Conservation (phyloP, 495 filamentous ascomycete species). For the Arthonia radiata region DNA sequence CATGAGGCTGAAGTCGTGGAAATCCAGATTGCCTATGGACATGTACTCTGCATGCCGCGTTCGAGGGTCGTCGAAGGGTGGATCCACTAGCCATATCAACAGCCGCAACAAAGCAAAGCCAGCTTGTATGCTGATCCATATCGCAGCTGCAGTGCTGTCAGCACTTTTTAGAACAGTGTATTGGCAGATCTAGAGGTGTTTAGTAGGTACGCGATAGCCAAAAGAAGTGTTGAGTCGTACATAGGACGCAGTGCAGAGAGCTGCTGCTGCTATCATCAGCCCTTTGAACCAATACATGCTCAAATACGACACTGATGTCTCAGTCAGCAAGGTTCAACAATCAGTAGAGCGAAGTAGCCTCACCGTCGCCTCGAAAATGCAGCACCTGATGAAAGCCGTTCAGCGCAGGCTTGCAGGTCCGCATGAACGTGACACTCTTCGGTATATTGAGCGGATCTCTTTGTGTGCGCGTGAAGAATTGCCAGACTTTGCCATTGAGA, state of each 20-base stretch:
- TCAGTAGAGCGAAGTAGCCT: too few species aligned
- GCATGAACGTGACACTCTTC: too few species aligned
- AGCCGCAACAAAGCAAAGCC: constrained; percentile 1
- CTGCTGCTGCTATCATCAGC: too few species aligned
- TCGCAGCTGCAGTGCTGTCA: neutral
- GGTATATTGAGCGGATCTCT: constrained; percentile 1
- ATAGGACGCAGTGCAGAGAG: constrained; percentile 1
- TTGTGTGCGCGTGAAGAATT: constrained; percentile 1
- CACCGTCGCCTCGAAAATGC: constrained; percentile 2
- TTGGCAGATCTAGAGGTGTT: too few species aligned
- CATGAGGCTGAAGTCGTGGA: neutral
- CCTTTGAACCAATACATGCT: too few species aligned
- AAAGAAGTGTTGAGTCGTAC: too few species aligned
- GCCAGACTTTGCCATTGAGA: neutral
- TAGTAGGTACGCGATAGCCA: too few species aligned
- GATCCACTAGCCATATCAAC: constrained; percentile 1
- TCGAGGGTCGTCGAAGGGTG: constrained; percentile 2
- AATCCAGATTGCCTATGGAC: constrained; percentile 1
- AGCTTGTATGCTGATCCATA: constrained; percentile 2
- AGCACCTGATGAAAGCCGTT: too few species aligned
- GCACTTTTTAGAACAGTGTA: constrained; percentile 2
- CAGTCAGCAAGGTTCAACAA: constrained; percentile 1
- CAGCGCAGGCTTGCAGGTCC: too few species aligned
- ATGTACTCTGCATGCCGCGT: constrained; percentile 1
- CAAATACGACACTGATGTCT: neutral